phyloP scores from a whole-genome alignment of 805 yeast genomes.

The Pichia deserticola region DNA sequence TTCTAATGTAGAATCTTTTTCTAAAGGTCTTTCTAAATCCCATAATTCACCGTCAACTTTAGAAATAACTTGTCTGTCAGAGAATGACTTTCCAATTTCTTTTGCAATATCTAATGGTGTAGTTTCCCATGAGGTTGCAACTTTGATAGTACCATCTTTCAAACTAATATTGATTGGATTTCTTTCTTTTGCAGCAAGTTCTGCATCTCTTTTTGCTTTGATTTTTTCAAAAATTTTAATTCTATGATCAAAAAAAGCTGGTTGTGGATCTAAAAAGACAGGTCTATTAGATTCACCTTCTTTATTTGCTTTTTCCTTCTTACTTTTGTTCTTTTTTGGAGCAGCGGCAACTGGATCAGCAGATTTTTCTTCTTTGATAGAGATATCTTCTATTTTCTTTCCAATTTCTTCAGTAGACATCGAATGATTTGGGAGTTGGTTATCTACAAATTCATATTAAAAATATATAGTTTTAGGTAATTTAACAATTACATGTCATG shows the following conservation, averaged over 20 bases:
- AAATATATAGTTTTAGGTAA: too few relatives aligned
- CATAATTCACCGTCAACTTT: slow-evolving; percentile 86
- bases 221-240: slow-evolving; percentile 71
- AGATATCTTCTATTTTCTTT: slow-evolving; percentile 40
- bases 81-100: slow-evolving; percentile 76
- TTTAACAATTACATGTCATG: too few relatives aligned
- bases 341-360: neutral
- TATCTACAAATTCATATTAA: too few relatives aligned
- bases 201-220: slow-evolving; percentile 69
- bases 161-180: slow-evolving; percentile 66
- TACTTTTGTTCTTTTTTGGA: slow-evolving; percentile 7
- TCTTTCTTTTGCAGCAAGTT: slow-evolving; percentile 52
- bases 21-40: slow-evolving; percentile 95
- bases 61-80: slow-evolving; percentile 84
- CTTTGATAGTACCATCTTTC: slow-evolving; percentile 76
- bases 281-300: slow-evolving; percentile 32
- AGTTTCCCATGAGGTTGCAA: slow-evolving; percentile 83
- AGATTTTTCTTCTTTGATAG: slow-evolving; percentile 23
- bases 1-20: slow-evolving; percentile 59
- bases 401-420: slow-evolving; percentile 36
- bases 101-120: slow-evolving; percentile 81
- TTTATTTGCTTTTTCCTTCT: slow-evolving; percentile 26
- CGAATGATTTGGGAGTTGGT: too few relatives aligned
- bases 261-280: slow-evolving; percentile 60
- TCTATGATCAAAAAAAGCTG: slow-evolving; percentile 78